Base-by-base conservation (phyloP, 805 yeast genomes). In the Jamesozyma rosinii region DNA sequence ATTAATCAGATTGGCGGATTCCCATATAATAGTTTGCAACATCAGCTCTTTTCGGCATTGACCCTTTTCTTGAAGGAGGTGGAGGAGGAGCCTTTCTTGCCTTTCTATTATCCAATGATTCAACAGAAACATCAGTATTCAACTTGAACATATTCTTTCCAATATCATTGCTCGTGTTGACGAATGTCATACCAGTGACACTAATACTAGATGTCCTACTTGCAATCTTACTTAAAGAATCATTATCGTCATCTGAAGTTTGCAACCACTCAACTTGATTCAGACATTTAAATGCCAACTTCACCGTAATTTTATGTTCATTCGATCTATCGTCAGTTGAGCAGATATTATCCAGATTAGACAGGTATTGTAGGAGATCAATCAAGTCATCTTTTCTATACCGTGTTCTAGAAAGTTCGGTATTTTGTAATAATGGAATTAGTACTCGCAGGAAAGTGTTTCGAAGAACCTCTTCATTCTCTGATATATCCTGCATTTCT, bases 391-490 rank as follows among this genome's bases (percentile, higher is more conserved):
- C 69, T 17, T 65, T 68, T 52, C 84, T 81, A 60, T 87, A 85
- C 8, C 68, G 68, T 2, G 77, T 73, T 1, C 63, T 61, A 13
- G 70, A 58, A 42, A 87, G 64, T 52, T 82, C 84, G 1, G 90
- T 74, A 51, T 77, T 78, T 45, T 74, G 67, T 27, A 89, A 61
- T 54, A 89, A 63, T 1, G 94, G 95, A 49, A 77, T 71, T 26
- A 90, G 52, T 2, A 88, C 87, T 44, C 92, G 70, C 35, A 89
- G 63, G 53, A 82, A 87, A 10, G 87, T 77, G 54, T 81, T 80
- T 43, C 84, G 76, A 34, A 79, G 63, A 9, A 72, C 64, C 44
- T 73, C 81, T 32, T 76, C 75, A 18, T 74, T 75, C 11, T 70
- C 72, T 19, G 88, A 75, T 34, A 86, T 61, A 54, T 89, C 79